A percentile compares a stretch with the other conserved stretches of the same genome.
These are phyloP conservation scores for Fusarium piperis DNA, from an alignment of 2,329 filamentous ascomycete species.

Conservation along the genomic window DNA sequence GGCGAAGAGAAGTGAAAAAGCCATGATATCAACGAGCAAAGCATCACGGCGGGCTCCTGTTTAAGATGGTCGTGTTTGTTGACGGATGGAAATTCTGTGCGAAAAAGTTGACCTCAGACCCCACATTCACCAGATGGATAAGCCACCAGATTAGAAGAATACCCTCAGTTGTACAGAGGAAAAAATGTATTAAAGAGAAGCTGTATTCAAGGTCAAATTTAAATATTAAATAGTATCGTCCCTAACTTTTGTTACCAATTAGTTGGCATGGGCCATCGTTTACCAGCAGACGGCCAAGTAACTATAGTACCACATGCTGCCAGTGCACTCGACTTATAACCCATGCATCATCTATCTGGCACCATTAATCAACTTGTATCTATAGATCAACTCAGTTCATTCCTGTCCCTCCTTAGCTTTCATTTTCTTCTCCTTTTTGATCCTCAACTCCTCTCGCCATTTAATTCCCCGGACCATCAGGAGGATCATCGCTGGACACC, in stretches of 20 bases:
- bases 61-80: background rate
- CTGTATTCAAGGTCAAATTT: background rate
- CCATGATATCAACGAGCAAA: constrained; percentile 9
- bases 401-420: constrained; percentile 15
- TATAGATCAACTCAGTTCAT: background rate
- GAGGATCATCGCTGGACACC: constrained; percentile 52
- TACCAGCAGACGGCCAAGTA: background rate
- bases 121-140: constrained; percentile 1
- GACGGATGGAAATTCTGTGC: background rate
- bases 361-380: background rate
- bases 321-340: background rate
- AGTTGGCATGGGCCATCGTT: background rate
- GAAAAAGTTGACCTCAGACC: constrained; percentile 9
- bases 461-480: constrained; percentile 54
- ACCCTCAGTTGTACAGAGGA: background rate
- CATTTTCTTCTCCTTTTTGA: constrained; percentile 39
- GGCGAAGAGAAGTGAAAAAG: background rate
- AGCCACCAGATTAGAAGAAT: background rate
- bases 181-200: background rate
- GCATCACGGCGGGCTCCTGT: constrained; percentile 19
- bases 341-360: background rate
- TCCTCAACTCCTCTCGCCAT: constrained; percentile 53
- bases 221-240: background rate
- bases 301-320: background rate
- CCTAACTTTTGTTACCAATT: background rate